These are phyloP conservation scores for Durio zibethinus DNA, from an alignment of 345 rosid genomes.

Conservation along the genomic window DNA sequence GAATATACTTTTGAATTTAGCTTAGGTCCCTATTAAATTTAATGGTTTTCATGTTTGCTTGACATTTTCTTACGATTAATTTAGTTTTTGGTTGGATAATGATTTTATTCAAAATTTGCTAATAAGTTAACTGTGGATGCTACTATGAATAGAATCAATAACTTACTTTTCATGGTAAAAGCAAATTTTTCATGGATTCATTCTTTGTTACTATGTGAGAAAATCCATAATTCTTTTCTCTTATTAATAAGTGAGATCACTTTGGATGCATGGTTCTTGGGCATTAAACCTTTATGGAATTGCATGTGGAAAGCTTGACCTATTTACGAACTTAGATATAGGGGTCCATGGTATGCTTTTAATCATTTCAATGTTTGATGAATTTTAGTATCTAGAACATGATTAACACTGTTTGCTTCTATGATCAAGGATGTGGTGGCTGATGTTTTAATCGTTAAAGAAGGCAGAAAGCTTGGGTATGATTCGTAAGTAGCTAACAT, in stretches of 20 bases:
- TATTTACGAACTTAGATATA: constrained; percentile 75
- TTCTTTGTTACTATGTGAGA: constrained; percentile 5
- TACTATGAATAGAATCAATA: constrained; percentile 70
- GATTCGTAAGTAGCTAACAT: constrained; percentile 73
- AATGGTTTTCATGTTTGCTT: no score
- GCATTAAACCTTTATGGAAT: constrained; percentile 89
- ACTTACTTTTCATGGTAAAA: constrained; percentile 72
- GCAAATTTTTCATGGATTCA: neutral
- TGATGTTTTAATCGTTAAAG: constrained; percentile 75
- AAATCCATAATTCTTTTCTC: constrained; percentile 1
- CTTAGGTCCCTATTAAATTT: no score
- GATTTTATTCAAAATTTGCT: no score
- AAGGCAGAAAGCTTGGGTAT: constrained; percentile 85
- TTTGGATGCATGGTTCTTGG: constrained; percentile 92
- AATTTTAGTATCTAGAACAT: neutral
- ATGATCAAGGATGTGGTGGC: constrained; percentile 85
- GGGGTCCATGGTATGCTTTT: constrained; percentile 82
- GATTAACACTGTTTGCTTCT: neutral
- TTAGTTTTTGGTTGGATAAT: no score
- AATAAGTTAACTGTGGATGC: constrained; percentile 63
- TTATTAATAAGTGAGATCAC: constrained; percentile 71
- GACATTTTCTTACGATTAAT: no score
- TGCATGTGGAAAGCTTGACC: constrained; percentile 82
- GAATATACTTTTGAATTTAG: no score
- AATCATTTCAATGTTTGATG: neutral